Conservation (phyloP, 2,329 filamentous ascomycete species). For the Pezicula neosporulosa region DNA sequence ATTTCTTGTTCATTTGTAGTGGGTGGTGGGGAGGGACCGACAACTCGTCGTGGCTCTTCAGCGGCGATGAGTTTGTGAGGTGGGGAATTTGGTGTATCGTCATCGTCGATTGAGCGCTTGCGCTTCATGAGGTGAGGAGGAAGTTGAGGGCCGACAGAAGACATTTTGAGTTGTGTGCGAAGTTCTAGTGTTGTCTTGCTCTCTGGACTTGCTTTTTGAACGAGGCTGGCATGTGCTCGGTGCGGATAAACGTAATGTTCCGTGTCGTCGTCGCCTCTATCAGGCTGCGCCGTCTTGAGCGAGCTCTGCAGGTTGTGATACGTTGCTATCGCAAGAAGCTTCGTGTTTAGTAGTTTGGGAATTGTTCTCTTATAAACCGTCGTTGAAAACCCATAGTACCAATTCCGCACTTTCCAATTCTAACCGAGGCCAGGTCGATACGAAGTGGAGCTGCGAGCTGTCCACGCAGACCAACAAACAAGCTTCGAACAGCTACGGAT, state of each 20-base stretch:
- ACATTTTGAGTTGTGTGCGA: conserved; percentile 15
- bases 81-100: conserved; percentile 34
- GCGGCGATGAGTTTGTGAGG: conserved; percentile 40
- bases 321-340: too few species aligned
- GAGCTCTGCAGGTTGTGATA: background rate
- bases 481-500: background rate
- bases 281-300: background rate
- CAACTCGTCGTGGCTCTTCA: conserved; percentile 13
- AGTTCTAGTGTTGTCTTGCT: background rate
- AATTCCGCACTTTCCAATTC: background rate
- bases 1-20: conserved; percentile 41
- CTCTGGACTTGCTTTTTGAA: conserved; percentile 4
- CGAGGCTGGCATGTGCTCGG: background rate
- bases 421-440: background rate
- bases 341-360: background rate
- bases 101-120: conserved; percentile 48
- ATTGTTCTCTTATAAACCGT: background rate
- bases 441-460: background rate
- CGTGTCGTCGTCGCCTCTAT: background rate
- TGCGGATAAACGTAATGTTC: background rate
- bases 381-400: background rate
- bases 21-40: conserved; percentile 27
- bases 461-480: background rate
- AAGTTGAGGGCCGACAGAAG: conserved; percentile 59
- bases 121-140: conserved; percentile 65